These are phyloP conservation scores for Golubevia sp. DNA, from an alignment of 1,284 basidiomycete genomes.

Conservation along the genomic window DNA sequence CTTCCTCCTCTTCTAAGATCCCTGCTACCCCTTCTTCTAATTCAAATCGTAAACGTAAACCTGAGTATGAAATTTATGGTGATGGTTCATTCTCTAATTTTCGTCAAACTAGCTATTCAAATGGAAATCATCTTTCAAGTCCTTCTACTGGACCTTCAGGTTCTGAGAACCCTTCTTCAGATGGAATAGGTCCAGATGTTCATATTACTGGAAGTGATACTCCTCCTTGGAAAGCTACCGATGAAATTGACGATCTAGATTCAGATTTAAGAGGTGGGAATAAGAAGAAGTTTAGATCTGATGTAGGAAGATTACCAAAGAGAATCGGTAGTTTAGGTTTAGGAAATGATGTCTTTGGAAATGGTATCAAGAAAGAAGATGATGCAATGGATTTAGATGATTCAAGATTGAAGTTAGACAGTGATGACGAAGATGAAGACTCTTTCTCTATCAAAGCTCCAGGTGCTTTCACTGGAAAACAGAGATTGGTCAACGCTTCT, in stretches of 20 bases:
- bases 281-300: slow-evolving; percentile 16
- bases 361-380: slow-evolving; percentile 9
- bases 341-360: slow-evolving; percentile 15
- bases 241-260: slow-evolving; percentile 19
- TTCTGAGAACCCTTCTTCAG: not conserved
- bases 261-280: slow-evolving; percentile 6
- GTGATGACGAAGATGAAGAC: slow-evolving; percentile 22
- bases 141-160: not conserved
- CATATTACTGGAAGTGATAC: slow-evolving; percentile 49
- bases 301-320: slow-evolving; percentile 14
- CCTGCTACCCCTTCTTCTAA: not conserved
- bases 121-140: not conserved
- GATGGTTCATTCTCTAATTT: not conserved
- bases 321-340: slow-evolving; percentile 24
- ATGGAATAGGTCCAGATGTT: slow-evolving; percentile 10
- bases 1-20: slow-evolving; percentile 6
- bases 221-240: slow-evolving; percentile 40
- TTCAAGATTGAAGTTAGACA: slow-evolving; percentile 12
- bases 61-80: not conserved
- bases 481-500: slow-evolving; percentile 7
- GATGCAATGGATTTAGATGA: not conserved
- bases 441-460: slow-evolving; percentile 22
- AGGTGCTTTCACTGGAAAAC: slow-evolving; percentile 1
- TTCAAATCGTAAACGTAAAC: slow-evolving; percentile 25
- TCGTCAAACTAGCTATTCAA: not conserved